Evolutionary conservation across 2,329 filamentous ascomycete species (phyloP), one percentile per base, ranked within the genome.

Genomic region (Pyrenophora seminiperda): DNA sequence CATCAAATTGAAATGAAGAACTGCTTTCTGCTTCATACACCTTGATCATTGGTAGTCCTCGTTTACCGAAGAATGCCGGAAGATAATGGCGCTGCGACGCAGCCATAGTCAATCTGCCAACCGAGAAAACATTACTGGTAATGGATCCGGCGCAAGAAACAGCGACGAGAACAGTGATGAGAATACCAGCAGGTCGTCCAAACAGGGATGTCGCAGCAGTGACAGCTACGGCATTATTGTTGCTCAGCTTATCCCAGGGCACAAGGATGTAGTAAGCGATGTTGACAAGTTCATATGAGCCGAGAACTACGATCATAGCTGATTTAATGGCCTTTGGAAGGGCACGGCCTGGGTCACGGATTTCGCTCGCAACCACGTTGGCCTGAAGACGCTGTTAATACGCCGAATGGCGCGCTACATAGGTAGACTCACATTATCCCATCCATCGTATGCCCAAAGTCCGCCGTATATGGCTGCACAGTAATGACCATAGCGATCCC

Each of bases 391-490:
- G 17, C 22, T 11, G 34, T 53, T 20, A 53, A 46, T 11, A 19
- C 15, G 18, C 7, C n/a, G 4, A 14, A 29, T 19, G 13, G n/a
- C 14, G n/a, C 31, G 22, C 11, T 19, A 17, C 11, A 3, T 4
- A 29, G 13, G 29, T 24, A 20, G 7, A 60, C 76, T 72, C 31
- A 82, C 82, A 72, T 86, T 86, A 47, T 87, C 84, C 84, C 84
- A 87, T 0, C 84, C 84, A 0, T 81, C 84, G 51, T 86, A 87
- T 0, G 82, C 84, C 84, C 83, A 87, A 0, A 87, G 63, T 0
- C 82, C 83, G 0, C 80, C 84, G 57, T 86, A 86, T 1, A 86
- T 73, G 0, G 84, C 84, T 1, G 83, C 78, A 3, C 82, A 83
- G 47, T 81, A 81, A 57, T 85, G 81, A 0, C 84, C 84, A 19